Percentiles rank a stretch among this genome's conserved stretches.
These are phyloP conservation scores for Panicum virgatum DNA, from an alignment of 202 grass and related monocot species.

Conservation along the genomic window DNA sequence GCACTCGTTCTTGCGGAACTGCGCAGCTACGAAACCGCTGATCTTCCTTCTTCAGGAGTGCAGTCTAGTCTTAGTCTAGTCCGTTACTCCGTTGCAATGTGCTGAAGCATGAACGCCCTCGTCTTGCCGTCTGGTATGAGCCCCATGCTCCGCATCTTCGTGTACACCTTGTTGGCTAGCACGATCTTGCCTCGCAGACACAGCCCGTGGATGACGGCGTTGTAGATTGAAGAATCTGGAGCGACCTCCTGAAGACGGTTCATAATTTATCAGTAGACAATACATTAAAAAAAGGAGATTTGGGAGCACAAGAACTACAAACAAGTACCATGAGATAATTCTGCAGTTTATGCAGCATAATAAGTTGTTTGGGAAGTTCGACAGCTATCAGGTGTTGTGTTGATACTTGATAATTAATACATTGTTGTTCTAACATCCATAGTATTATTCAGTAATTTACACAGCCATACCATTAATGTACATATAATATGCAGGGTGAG, in stretches of 20 bases:
- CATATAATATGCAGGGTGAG: neutral
- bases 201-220: conserved; percentile 74
- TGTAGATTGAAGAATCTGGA: conserved; percentile 75
- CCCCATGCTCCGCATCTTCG: conserved; percentile 66
- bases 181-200: conserved; percentile 66
- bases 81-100: conserved; percentile 38
- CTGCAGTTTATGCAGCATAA: neutral
- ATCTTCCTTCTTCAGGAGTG: neutral
- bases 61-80: neutral
- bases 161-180: conserved; percentile 64
- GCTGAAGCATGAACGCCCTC: conserved; percentile 79
- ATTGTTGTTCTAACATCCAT: neutral
- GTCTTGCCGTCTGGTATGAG: conserved; percentile 76
- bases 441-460: neutral
- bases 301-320: neutral
- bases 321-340: conserved; percentile 4
- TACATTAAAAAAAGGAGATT: conserved; percentile 3
- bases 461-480: neutral
- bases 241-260: conserved; percentile 49
- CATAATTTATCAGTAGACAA: neutral
- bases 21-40: no score
- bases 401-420: neutral
- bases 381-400: neutral
- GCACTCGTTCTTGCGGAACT: no score
- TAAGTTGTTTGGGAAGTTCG: neutral